Evolutionary conservation across 2,329 filamentous ascomycete species (phyloP).

Genomic region (Clarireedia paspali): DNA sequence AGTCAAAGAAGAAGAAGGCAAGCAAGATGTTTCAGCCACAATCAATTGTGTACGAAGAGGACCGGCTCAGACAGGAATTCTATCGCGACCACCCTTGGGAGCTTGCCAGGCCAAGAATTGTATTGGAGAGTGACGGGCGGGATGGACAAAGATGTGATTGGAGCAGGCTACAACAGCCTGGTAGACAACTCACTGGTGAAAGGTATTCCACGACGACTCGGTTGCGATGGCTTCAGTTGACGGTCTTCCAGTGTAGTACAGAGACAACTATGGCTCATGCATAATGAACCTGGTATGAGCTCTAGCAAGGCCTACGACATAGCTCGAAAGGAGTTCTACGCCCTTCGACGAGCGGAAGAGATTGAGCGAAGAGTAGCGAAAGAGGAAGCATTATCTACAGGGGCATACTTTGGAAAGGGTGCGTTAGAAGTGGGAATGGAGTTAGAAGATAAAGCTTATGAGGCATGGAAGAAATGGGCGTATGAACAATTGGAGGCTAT

Average conservation of each 20-base stretch:
- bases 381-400: constrained; percentile 80
- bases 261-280: constrained; percentile 79
- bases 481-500: constrained; percentile 36
- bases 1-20: constrained; percentile 46
- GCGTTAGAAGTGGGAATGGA: constrained; percentile 70
- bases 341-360: constrained; percentile 72
- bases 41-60: constrained; percentile 72
- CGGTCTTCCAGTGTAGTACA: constrained; percentile 68
- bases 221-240: background rate
- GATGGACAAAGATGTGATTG: constrained; percentile 73
- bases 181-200: constrained; percentile 74
- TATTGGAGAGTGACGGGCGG: constrained; percentile 80
- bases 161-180: constrained; percentile 67
- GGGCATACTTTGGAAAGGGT: constrained; percentile 80
- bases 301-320: constrained; percentile 72
- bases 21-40: constrained; percentile 77
- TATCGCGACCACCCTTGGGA: constrained; percentile 97
- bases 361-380: constrained; percentile 73
- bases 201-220: constrained; percentile 44
- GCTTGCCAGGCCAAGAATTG: constrained; percentile 74
- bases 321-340: constrained; percentile 86
- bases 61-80: constrained; percentile 71
- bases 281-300: constrained; percentile 49
- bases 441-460: constrained; percentile 72
- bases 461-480: constrained; percentile 82